Base-by-base conservation (phyloP, 148 eudicot genomes). In the Diospyros lotus region DNA sequence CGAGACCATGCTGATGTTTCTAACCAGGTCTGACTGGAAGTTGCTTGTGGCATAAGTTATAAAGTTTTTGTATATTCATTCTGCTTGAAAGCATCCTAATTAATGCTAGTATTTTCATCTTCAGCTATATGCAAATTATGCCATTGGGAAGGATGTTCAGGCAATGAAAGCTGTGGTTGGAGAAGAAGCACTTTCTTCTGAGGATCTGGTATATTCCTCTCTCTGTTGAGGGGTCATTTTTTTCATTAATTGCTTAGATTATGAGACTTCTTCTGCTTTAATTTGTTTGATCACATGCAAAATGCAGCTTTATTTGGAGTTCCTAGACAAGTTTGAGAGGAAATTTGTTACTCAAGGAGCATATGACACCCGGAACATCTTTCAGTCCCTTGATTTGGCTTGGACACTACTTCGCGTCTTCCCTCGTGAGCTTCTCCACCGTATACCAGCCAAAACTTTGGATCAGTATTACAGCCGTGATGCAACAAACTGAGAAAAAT, bases 381-480 rank as follows among this genome's bases (percentile, higher is more conserved):
- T 94, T 84, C 98, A 94, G 79, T 94, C 98, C 4, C 97, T 94
- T 53, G 98, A 94, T 79, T 75, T 94, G 73, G 98, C 98, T 60
- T 94, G 97, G 98, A 94, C 98, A 1, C 87, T 94, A 63, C 95
- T 94, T 11, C 80, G 98, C 62, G 91, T 94, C 77, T 94, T 94
- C 81, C 98, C 98, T 1, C 89, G 98, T 73, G 98, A 94, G 83
- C 95, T 94, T 71, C 97, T 94, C 75, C 98, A 94, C 72, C 97
- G 98, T 84, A 94, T 94, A 58, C 98, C 98, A 46, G 98, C 98
- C n/a, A 94, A 94, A 86, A 94, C 97, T 60, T 93, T 94, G 5
- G 97, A 94, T 75, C 85, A 75, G 51, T 94, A 80, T 70, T 94
- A 94, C 89, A 94, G 94, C 76, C 87, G 98, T 39, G 98, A 94